Conservation (phyloP, 2,329 filamentous ascomycete species). For the Sporothrix mexicana region DNA sequence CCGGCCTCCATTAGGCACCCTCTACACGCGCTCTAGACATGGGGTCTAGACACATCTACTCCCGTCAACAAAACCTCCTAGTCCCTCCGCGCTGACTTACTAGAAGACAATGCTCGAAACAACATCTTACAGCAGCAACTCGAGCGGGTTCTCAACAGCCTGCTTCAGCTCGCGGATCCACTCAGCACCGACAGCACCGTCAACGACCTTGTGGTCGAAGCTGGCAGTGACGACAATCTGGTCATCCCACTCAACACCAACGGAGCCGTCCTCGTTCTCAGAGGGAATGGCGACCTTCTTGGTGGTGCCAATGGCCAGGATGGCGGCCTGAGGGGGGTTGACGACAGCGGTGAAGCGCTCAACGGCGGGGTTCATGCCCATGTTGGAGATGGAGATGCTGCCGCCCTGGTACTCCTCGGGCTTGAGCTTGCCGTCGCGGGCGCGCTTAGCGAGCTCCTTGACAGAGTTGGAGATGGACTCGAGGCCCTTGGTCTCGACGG, state of each 20-base stretch:
- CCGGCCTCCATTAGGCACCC: constrained; percentile 32
- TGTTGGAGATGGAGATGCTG: constrained; percentile 99
- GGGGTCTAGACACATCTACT: neutral
- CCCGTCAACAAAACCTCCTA: neutral
- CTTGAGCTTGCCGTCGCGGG: constrained; percentile 97
- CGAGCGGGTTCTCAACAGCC: constrained; percentile 94
- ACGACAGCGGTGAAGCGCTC: constrained; percentile 98
- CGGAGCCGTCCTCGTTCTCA: constrained; percentile 81
- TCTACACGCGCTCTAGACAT: constrained; percentile 18
- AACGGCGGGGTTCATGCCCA: constrained; percentile 98
- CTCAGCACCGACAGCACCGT: constrained; percentile 93
- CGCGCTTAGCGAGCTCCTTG: constrained; percentile 97
- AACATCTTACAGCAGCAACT: constrained; percentile 77
- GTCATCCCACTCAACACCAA: constrained; percentile 86
- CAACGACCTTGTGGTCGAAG: constrained; percentile 99
- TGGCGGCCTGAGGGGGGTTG: constrained; percentile 96
- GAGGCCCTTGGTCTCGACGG: constrained; percentile 84
- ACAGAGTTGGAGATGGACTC: constrained; percentile 85
- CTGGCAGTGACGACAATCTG: constrained; percentile 93
- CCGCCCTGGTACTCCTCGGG: constrained; percentile 99
- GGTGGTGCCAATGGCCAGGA: constrained; percentile 91
- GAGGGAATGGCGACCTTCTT: constrained; percentile 92
- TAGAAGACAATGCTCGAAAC: neutral
- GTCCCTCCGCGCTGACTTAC: neutral
- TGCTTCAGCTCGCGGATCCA: constrained; percentile 98